Percentiles rank a stretch among this genome's conserved stretches.
Evolutionary conservation across 345 rosid genomes (phyloP).

Genomic region (Populus nigra): DNA sequence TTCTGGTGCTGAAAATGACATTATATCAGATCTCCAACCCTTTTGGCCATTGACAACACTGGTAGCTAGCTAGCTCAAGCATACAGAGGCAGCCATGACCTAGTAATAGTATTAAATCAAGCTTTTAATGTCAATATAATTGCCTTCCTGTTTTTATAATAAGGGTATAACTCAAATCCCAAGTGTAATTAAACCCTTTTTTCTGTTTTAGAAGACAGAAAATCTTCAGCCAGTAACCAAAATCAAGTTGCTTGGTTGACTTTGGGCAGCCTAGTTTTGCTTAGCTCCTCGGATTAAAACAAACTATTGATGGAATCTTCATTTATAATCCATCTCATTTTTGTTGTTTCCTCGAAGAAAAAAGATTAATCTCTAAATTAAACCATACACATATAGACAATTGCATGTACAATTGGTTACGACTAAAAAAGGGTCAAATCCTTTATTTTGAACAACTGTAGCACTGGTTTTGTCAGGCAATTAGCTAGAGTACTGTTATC

Average conservation of each 20-base stretch:
- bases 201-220: too few species aligned
- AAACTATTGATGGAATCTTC: background rate
- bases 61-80: too few species aligned
- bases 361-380: background rate
- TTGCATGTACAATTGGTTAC: background rate
- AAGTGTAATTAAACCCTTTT: too few species aligned
- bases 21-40: too few species aligned
- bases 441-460: background rate
- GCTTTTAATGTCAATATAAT: too few species aligned
- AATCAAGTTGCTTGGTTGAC: background rate
- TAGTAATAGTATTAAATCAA: too few species aligned
- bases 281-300: background rate
- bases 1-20: too few species aligned
- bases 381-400: background rate
- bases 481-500: background rate
- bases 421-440: background rate
- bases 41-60: too few species aligned
- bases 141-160: too few species aligned
- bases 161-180: too few species aligned
- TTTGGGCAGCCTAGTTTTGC: background rate
- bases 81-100: too few species aligned
- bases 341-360: background rate
- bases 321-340: background rate
- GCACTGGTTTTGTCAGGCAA: background rate
- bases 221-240: background rate